Evolutionary conservation across 805 yeast species (phyloP).

Genomic region (Scheffersomyces ergatensis): DNA sequence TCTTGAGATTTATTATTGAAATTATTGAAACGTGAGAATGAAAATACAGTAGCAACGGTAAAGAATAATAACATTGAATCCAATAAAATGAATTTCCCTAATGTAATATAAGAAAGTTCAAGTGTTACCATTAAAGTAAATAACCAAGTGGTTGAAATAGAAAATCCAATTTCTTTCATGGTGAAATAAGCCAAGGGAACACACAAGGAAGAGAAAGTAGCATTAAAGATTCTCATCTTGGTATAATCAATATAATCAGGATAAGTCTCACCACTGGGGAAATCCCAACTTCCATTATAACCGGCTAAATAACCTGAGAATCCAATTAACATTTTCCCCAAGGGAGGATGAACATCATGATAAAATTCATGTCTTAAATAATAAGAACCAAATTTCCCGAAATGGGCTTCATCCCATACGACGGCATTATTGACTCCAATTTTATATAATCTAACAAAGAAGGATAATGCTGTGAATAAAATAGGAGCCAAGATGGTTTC

Average conservation of each 20-base stretch:
- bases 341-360: conserved; percentile 85
- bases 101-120: conserved; percentile 66
- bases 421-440: conserved; percentile 59
- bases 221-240: conserved; percentile 71
- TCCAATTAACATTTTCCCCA: conserved; percentile 80
- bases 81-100: conserved; percentile 71
- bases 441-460: conserved; percentile 60
- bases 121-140: conserved; percentile 61
- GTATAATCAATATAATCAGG: conserved; percentile 62
- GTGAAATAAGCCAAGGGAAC: conserved; percentile 73
- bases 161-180: conserved; percentile 55
- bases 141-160: conserved; percentile 52
- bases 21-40: conserved; percentile 70
- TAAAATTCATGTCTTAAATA: conserved; percentile 77
- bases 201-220: conserved; percentile 61
- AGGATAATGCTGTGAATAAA: conserved; percentile 64
- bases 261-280: conserved; percentile 62
- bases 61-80: conserved; percentile 78
- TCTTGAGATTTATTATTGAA: conserved; percentile 41
- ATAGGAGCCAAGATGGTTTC: conserved; percentile 53
- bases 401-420: conserved; percentile 91
- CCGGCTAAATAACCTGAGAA: conserved; percentile 78
- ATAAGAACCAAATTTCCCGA: conserved; percentile 82
- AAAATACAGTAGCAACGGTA: conserved; percentile 74
- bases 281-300: conserved; percentile 75